Base-by-base conservation (phyloP, 1,139 yeast species). In the Arxiozyma slooffiae region DNA sequence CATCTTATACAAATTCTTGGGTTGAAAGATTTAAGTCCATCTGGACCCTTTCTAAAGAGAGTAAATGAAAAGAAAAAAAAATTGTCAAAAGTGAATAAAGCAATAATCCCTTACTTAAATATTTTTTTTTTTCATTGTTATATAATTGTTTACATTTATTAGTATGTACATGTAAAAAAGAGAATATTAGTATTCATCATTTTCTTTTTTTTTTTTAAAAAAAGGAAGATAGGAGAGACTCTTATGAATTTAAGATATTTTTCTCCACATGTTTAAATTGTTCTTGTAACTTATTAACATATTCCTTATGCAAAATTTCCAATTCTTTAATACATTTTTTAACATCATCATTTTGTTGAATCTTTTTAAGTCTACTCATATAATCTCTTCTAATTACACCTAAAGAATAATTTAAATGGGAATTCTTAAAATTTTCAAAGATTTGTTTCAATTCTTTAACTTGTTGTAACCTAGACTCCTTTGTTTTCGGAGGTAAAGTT, bases 1-100 rank as follows among this genome's bases (percentile, higher is more conserved):
- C 90, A n/a, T 95, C 96, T 18, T 92, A 90, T 63, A 95, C 85
- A 55, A 60, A 62, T 30, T 80, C 94, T 51, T 56, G 75, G 21
- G 86, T 95, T 92, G 80, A 80, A 52, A 79, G 78, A 57, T 57
- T 79, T 43, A 78, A 76, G 58, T 79, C 83, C 5, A 55, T 81
- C 41, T 71, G 76, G 49, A 71, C 77, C 1, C 61, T 81, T 57
- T 80, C 81, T 21, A 67, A 62, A 53, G 67, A 67, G 49, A 64
- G 69, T 11, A 39, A 34, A 17, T 41, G 39, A 34, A 17, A n/a
- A 2, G 5, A 23, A 23, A n/a, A n/a, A n/a, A 6, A 11, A 14
- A 30, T 5, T 30, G 14, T 11, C 4, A 14, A 30, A 11, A 3
- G n/a, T 14, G n/a, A 30, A 11, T 30, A n/a, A n/a, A n/a, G n/a